These are phyloP conservation scores for Hyphopichia buzzinii DNA, from an alignment of 1,139 yeast species.

Conservation along the genomic window DNA sequence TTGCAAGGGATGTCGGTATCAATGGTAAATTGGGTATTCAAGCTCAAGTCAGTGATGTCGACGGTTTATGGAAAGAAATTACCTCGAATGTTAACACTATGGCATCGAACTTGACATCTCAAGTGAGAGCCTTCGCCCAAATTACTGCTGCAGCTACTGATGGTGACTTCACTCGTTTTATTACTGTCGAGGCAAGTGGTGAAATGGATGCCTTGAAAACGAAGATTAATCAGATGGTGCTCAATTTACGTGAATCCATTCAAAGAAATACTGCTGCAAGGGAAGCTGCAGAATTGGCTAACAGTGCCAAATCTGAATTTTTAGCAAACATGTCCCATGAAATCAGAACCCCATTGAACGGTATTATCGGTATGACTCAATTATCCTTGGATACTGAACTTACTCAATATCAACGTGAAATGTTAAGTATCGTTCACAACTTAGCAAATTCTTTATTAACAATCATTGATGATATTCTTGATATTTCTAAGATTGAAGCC, in stretches of 20 bases:
- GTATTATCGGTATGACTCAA: slow-evolving; percentile 92
- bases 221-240: slow-evolving; percentile 88
- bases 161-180: slow-evolving; percentile 86
- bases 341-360: slow-evolving; percentile 88
- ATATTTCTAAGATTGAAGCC: slow-evolving; percentile 89
- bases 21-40: slow-evolving; percentile 91
- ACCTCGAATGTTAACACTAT: slow-evolving; percentile 91
- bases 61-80: slow-evolving; percentile 89
- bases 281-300: slow-evolving; percentile 90
- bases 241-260: slow-evolving; percentile 80
- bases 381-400: slow-evolving; percentile 81
- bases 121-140: slow-evolving; percentile 90
- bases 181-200: slow-evolving; percentile 88
- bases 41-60: slow-evolving; percentile 87
- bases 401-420: slow-evolving; percentile 86
- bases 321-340: slow-evolving; percentile 92
- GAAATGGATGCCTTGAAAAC: slow-evolving; percentile 93
- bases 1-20: slow-evolving; percentile 89
- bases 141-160: slow-evolving; percentile 93
- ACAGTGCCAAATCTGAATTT: slow-evolving; percentile 87
- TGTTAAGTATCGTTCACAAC: slow-evolving; percentile 83
- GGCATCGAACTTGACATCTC: slow-evolving; percentile 90
- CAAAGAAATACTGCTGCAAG: slow-evolving; percentile 91
- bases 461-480: slow-evolving; percentile 83
- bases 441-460: slow-evolving; percentile 81